These are phyloP conservation scores for Cyclotella atomus DNA, from an alignment of 108 stramenopile species.

Conservation along the genomic window DNA sequence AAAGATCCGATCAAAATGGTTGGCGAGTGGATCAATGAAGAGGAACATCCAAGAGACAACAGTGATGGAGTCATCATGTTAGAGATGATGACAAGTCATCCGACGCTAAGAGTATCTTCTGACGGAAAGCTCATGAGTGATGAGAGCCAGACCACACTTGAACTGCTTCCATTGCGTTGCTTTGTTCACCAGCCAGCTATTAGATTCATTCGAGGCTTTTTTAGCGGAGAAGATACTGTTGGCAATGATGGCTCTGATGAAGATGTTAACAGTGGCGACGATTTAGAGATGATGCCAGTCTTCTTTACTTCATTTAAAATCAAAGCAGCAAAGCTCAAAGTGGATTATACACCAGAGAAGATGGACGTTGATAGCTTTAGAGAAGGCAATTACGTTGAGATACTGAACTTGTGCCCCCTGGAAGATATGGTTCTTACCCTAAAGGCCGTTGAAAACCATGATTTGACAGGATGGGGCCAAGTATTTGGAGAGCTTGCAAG, in stretches of 20 bases:
- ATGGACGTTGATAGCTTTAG: conserved; percentile 71
- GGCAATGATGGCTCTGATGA: too few species aligned
- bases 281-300: conserved; percentile 37
- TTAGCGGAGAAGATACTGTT: conserved; percentile 27
- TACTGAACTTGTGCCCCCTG: conserved; percentile 84
- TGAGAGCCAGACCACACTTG: conserved; percentile 68
- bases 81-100: conserved; percentile 86
- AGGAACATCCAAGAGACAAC: conserved; percentile 79
- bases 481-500: conserved; percentile 58
- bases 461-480: conserved; percentile 73
- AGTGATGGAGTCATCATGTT: conserved; percentile 78
- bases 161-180: conserved; percentile 81
- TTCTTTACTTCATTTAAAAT: conserved; percentile 67
- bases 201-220: conserved; percentile 71
- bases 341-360: conserved; percentile 79
- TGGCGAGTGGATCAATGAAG: conserved; percentile 87
- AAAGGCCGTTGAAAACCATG: conserved; percentile 58
- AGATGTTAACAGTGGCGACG: conserved; percentile 9
- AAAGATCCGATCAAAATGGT: conserved; percentile 71
- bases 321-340: conserved; percentile 81
- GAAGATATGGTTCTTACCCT: conserved; percentile 82
- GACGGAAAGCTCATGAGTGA: conserved; percentile 76
- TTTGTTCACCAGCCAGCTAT: conserved; percentile 77
- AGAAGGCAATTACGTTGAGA: conserved; percentile 78
- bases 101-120: conserved; percentile 52